Conservation (phyloP, 306 rosid genomes). For the Acacia confusa region DNA sequence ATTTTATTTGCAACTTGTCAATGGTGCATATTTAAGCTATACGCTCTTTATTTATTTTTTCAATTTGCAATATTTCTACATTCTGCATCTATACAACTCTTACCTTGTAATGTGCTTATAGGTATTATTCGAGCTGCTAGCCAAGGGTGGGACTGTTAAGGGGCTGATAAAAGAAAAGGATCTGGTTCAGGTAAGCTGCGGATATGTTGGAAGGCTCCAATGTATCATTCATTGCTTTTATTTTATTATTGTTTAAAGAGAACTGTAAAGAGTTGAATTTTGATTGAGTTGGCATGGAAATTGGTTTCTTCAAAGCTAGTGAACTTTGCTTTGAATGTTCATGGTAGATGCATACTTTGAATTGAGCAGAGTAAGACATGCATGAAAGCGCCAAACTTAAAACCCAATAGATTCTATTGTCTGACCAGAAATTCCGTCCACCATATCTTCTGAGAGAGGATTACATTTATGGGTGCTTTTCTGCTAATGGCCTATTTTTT, state of each 20-base stretch:
- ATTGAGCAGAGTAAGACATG: no score
- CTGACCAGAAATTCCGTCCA: no score
- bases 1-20: constrained; percentile 13
- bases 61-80: constrained; percentile 1
- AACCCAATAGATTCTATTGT: no score
- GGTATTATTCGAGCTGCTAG: constrained; percentile 86
- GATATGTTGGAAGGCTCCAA: background rate
- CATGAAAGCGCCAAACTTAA: no score
- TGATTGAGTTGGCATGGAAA: no score
- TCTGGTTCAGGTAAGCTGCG: constrained; percentile 81
- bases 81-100: constrained; percentile 19
- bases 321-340: no score
- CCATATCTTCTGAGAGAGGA: no score
- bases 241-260: background rate
- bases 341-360: no score
- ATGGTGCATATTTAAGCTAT: constrained; percentile 4
- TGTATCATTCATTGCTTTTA: background rate
- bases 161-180: constrained; percentile 76
- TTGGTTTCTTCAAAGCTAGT: no score
- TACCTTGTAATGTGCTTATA: constrained; percentile 35
- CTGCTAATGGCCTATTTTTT: no score
- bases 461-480: no score
- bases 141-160: constrained; percentile 89
- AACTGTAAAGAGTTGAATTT: background rate
- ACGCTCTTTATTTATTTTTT: background rate